These are phyloP conservation scores for Acacia melanoxylon DNA, from an alignment of 306 rosid genomes.

Conservation along the genomic window DNA sequence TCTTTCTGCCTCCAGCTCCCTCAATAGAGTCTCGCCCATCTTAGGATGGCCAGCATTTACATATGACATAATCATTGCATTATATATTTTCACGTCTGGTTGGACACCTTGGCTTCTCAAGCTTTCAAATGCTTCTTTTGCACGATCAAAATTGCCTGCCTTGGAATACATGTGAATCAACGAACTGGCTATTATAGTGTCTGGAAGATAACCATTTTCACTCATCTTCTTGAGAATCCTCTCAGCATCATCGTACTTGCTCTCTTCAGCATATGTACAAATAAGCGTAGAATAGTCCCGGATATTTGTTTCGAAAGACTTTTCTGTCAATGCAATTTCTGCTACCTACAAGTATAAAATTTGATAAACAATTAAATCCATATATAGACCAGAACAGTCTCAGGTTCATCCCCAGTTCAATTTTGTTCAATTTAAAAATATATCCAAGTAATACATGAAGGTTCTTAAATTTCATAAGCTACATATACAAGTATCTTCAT, in stretches of 20 bases:
- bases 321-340: slow-evolving; percentile 65
- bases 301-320: slow-evolving; percentile 70
- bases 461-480: slow-evolving; percentile 20
- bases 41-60: slow-evolving; percentile 62
- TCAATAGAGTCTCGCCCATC: slow-evolving; percentile 48
- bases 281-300: slow-evolving; percentile 80
- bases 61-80: slow-evolving; percentile 70
- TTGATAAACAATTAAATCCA: slow-evolving; percentile 31
- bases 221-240: slow-evolving; percentile 71
- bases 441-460: slow-evolving; percentile 15
- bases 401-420: not conserved
- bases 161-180: slow-evolving; percentile 83
- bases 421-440: not conserved
- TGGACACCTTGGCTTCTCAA: slow-evolving; percentile 69
- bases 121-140: slow-evolving; percentile 60
- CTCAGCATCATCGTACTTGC: slow-evolving; percentile 66
- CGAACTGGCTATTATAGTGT: slow-evolving; percentile 51
- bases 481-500: not conserved
- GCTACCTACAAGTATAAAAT: slow-evolving; percentile 64
- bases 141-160: slow-evolving; percentile 65
- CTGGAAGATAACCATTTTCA: slow-evolving; percentile 58
- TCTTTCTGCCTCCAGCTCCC: slow-evolving; percentile 68
- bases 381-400: slow-evolving; percentile 11
- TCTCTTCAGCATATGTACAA: slow-evolving; percentile 64
- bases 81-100: slow-evolving; percentile 63